Percentiles rank a stretch among this genome's conserved stretches.
Evolutionary conservation across 2,329 filamentous ascomycete species (phyloP).

Genomic region (Diaporthe aspalathi): DNA sequence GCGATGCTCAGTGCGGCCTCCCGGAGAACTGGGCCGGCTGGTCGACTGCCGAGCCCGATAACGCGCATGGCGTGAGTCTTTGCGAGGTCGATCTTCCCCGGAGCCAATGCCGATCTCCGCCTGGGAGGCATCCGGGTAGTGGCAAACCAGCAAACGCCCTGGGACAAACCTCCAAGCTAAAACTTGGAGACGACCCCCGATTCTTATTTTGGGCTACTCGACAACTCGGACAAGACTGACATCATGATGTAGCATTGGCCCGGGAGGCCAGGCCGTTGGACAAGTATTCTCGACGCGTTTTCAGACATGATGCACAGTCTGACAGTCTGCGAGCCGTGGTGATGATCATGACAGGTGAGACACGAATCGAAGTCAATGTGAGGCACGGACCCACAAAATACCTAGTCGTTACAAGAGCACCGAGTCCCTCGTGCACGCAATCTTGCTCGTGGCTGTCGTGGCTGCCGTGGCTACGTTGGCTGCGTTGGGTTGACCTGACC

Average conservation of each 20-base stretch:
- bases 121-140: conserved; percentile 28
- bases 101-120: conserved; percentile 26
- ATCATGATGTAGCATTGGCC: conserved; percentile 12
- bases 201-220: neutral
- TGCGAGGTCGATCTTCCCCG: conserved; percentile 6
- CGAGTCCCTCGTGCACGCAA: neutral
- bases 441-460: neutral
- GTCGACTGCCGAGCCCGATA: conserved; percentile 9
- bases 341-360: neutral
- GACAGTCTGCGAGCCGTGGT: neutral
- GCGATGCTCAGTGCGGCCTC: conserved; percentile 20
- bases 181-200: neutral
- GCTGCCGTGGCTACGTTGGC: neutral
- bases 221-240: neutral
- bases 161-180: neutral
- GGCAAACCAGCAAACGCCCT: conserved; percentile 25
- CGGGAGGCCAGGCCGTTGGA: neutral
- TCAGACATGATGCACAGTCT: too few relatives aligned
- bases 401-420: neutral
- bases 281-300: neutral
- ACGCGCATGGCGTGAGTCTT: neutral
- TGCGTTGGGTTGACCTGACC: neutral
- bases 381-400: conserved; percentile 11
- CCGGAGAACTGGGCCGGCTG: conserved; percentile 2
- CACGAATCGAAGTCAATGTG: conserved; percentile 9